Base-by-base conservation (phyloP, 495 filamentous ascomycete species). In the Trichocladium antarcticum region DNA sequence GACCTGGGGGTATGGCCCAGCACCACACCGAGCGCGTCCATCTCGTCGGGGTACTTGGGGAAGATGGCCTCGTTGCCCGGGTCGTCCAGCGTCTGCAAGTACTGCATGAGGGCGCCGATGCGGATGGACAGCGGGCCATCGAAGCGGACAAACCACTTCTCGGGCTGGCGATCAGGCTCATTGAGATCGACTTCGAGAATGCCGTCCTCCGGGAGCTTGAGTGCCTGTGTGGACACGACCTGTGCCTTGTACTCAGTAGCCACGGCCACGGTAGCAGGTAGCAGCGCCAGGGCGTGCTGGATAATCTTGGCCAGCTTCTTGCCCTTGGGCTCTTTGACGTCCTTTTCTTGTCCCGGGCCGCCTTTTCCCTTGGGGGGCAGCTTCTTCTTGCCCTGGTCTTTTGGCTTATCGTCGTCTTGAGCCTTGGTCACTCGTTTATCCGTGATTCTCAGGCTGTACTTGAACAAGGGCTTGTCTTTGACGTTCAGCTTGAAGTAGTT, bases 401-500 rank as follows among this genome's bases (percentile, higher is more conserved):
- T 22, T 22, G 22, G 37, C 27, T 22, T 39, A 3, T 27, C 8
- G 4, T 27, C 24, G 8, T 27, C 31, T 10, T 32, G 31, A 10
- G 31, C 31, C 31, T 3, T 4, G 7, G 29, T 44, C n/a, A 15
- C n/a, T 21, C n/a, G 27, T 22, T 6, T 44, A 21, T 20, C 4
- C 5, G 44, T 50, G 7, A 63, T 62, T 9, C 60, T 53, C 5
- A 73, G n/a, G 5, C 45, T 46, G 38, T 74, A 74, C 36, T 57
- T 63, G 40, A 57, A 68, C 3, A 78, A 36, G 54, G 58, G 16
- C 46, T 54, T 48, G 9, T 51, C 37, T 54, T 68, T 53, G 50
- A 72, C 22, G 55, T 67, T 65, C 19, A 86, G 45, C 3, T 72
- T 64, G 53, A 84, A 77, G 49, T 82, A 83, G 59, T 86, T 86